Percentiles rank a stretch among this genome's conserved stretches.
These are phyloP conservation scores for Obba rivulosa DNA, from an alignment of 768 basidiomycete genomes.

Conservation along the genomic window DNA sequence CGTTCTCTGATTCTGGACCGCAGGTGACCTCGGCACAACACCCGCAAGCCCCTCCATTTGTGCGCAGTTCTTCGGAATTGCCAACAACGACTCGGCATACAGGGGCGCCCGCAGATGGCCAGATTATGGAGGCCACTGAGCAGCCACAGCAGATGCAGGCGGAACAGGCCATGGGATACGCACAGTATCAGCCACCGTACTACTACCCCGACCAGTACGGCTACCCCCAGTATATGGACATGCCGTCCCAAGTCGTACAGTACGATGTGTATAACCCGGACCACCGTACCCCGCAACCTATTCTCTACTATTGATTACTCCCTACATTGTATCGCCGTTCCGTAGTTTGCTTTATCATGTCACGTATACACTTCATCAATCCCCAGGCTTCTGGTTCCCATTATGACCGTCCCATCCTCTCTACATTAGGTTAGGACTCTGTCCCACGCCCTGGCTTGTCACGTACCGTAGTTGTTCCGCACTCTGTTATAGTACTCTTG, in stretches of 20 bases:
- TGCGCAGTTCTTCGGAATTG: neutral
- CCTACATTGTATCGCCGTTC: slow-evolving; percentile 10
- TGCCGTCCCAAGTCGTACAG: slow-evolving; percentile 56
- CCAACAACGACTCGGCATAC: neutral
- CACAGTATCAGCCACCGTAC: slow-evolving; percentile 58
- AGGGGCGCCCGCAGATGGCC: no score
- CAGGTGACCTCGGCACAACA: slow-evolving; percentile 3
- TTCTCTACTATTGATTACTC: slow-evolving; percentile 52
- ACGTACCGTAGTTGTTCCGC: neutral
- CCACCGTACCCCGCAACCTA: slow-evolving; percentile 36
- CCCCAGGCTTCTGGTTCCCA: neutral
- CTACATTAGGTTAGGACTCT: neutral
- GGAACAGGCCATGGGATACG: slow-evolving; percentile 44
- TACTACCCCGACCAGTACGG: slow-evolving; percentile 69
- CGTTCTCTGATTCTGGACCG: slow-evolving; percentile 15
- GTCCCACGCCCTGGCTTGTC: neutral
- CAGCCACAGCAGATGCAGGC: no score
- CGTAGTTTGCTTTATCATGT: slow-evolving; percentile 22
- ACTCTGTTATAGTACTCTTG: no score
- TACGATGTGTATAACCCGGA: slow-evolving; percentile 63
- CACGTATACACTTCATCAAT: slow-evolving; percentile 11
- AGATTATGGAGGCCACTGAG: slow-evolving; percentile 6
- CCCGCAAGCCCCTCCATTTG: neutral
- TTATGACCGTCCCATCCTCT: neutral
- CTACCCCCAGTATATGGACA: slow-evolving; percentile 65